Base-by-base conservation (phyloP, 129 eudicot species). In the Escallonia herrerae region DNA sequence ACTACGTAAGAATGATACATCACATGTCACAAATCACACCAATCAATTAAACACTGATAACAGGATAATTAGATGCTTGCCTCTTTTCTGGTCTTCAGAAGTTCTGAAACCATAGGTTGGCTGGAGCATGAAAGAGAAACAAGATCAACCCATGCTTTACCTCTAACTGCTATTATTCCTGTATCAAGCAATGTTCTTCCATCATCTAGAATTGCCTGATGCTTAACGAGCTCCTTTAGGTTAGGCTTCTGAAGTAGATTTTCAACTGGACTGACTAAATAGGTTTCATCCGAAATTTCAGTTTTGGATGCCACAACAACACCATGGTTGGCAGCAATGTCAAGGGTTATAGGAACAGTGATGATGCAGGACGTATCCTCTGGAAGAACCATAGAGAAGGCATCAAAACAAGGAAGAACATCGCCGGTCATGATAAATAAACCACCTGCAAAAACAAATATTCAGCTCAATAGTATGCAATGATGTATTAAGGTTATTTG, bases 371-470 rank as follows among this genome's bases (percentile, higher is more conserved):
- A 72, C 7, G 93, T 58, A 77, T 89, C 93, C 42, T 89, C 95
- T 1, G 95, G 95, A 77, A 94, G 96, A 72, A 86, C 84, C 87
- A 94, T 80, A 22, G 72, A 67, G 63, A 80, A 89, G 75, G 99
- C 99, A 86, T 94, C 93, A 84, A 94, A 94, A 76, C 91, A 89
- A 15, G 99, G 99, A 81, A 94, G 95, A 77, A 94, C 99, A 72
- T 94, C 99, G 59, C 99, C 99, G 6, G 99, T 94, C 97, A 94
- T 94, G 67, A 82, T 94, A 74, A 94, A 86, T 58, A 94, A 49
- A 71, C 99, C 99, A 60, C 99, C 98, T 91, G 82, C 67, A 76
- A 62, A 74, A 33, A 58, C 53, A 67, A 48, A 43, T 2, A 2
- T 71, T 63, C n/a, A 68, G 45, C 40, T 44, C 43, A 65, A n/a